These are phyloP conservation scores for Sarcomyxa edulis DNA, from an alignment of 768 basidiomycete genomes.

Conservation along the genomic window DNA sequence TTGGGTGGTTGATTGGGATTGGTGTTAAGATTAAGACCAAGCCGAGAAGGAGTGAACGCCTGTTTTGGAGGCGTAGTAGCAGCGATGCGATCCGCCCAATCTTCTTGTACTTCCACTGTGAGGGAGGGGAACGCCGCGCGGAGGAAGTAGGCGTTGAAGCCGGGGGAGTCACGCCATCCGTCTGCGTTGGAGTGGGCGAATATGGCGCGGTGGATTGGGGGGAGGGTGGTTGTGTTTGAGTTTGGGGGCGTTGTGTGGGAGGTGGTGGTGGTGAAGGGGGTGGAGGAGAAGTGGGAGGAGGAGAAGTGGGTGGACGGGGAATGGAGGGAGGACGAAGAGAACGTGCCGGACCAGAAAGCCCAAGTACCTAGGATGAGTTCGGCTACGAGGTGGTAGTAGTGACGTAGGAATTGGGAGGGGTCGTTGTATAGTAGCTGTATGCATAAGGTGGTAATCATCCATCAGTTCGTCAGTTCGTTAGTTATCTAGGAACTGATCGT, in stretches of 20 bases:
- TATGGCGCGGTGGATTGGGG: slow-evolving; percentile 62
- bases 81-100: slow-evolving; percentile 63
- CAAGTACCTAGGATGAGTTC: slow-evolving; percentile 76
- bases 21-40: too few relatives aligned
- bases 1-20: too few relatives aligned
- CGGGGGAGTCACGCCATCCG: slow-evolving; percentile 73
- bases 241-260: not conserved
- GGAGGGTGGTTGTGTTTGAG: slow-evolving; percentile 14
- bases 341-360: slow-evolving; percentile 67
- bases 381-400: slow-evolving; percentile 86
- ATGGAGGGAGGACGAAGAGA: slow-evolving; percentile 8
- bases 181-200: slow-evolving; percentile 56
- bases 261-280: slow-evolving; percentile 4
- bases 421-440: slow-evolving; percentile 58
- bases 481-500: too few relatives aligned
- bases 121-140: slow-evolving; percentile 69
- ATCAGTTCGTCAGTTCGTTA: too few relatives aligned
- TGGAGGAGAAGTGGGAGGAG: slow-evolving; percentile 2
- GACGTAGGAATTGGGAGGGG: slow-evolving; percentile 70
- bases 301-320: not conserved
- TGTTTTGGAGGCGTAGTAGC: slow-evolving; percentile 16
- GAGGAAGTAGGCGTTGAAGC: slow-evolving; percentile 74
- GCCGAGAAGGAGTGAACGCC: too few relatives aligned
- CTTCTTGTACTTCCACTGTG: slow-evolving; percentile 60
- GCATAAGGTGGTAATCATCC: slow-evolving; percentile 2